Conservation (phyloP, 2,329 filamentous ascomycete genomes). For the Chaetomium olivaceum region DNA sequence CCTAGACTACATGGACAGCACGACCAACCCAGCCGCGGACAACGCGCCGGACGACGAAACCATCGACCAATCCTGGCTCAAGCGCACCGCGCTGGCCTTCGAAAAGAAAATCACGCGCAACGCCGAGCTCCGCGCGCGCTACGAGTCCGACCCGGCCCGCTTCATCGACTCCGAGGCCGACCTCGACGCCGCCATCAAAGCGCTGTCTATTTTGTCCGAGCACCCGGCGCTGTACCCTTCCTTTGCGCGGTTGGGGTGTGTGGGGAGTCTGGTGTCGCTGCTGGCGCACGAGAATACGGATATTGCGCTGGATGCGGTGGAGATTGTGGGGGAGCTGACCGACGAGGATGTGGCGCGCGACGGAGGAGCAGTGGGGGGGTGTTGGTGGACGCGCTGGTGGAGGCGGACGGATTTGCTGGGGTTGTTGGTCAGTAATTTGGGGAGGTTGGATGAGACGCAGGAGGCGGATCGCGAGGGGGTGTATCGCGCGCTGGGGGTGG, state of each 20-base stretch:
- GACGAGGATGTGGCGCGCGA: slow-evolving; percentile 88
- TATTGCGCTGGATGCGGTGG: slow-evolving; percentile 86
- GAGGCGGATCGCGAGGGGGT: slow-evolving; percentile 78
- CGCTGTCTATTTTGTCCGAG: slow-evolving; percentile 81
- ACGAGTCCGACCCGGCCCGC: slow-evolving; percentile 75
- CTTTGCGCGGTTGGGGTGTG: slow-evolving; percentile 73
- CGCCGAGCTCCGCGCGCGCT: slow-evolving; percentile 81
- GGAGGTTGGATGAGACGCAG: slow-evolving; percentile 72
- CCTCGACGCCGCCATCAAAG: slow-evolving; percentile 84
- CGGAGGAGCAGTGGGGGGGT: slow-evolving; percentile 78
- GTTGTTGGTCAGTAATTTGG: slow-evolving; percentile 74
- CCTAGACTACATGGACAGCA: slow-evolving; percentile 78
- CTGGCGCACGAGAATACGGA: slow-evolving; percentile 96
- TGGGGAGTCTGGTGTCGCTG: slow-evolving; percentile 72
- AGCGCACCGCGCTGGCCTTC: slow-evolving; percentile 77
- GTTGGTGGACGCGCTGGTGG: slow-evolving; percentile 67
- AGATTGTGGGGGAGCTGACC: slow-evolving; percentile 86
- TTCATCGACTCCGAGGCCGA: slow-evolving; percentile 87
- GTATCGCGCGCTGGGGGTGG: slow-evolving; percentile 77
- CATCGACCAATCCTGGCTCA: slow-evolving; percentile 81
- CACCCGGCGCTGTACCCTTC: slow-evolving; percentile 81
- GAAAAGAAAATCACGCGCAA: slow-evolving; percentile 92
- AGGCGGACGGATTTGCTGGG: slow-evolving; percentile 75
- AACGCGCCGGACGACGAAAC: slow-evolving; percentile 58
- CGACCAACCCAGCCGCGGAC: slow-evolving; percentile 48